Conservation (phyloP, 495 filamentous ascomycete genomes). For the Hyaloscypha variabilis region DNA sequence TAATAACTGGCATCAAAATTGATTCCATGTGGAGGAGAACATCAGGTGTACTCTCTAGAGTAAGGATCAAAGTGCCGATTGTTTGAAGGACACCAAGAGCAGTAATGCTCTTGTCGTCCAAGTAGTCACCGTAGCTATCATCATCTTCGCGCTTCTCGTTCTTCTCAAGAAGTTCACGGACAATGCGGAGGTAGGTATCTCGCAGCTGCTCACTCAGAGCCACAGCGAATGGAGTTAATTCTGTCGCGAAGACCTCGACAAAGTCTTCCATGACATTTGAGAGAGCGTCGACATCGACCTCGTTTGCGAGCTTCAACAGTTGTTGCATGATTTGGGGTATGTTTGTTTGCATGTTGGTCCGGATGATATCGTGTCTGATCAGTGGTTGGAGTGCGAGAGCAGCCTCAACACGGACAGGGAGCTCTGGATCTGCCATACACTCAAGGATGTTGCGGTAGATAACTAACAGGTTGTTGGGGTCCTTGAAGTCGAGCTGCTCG, state of each 20-base stretch:
- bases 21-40: conserved; percentile 92
- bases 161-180: conserved; percentile 86
- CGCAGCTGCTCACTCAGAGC: conserved; percentile 94
- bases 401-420: conserved; percentile 93
- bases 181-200: conserved; percentile 94
- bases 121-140: conserved; percentile 79
- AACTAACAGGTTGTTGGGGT: conserved; percentile 87
- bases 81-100: conserved; percentile 96
- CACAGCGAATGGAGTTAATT: conserved; percentile 97
- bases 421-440: conserved; percentile 88
- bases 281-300: conserved; percentile 90
- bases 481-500: conserved; percentile 93
- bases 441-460: conserved; percentile 97
- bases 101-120: conserved; percentile 98
- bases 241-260: conserved; percentile 94
- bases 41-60: conserved; percentile 93
- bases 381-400: conserved; percentile 93
- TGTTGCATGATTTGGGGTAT: conserved; percentile 99
- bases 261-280: conserved; percentile 99
- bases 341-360: conserved; percentile 91
- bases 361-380: conserved; percentile 93
- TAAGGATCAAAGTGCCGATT: conserved; percentile 95
- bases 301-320: conserved; percentile 91
- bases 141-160: conserved; percentile 72
- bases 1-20: conserved; percentile 94